Evolutionary conservation across 2,329 filamentous ascomycete genomes (phyloP), one percentile per base, ranked within the genome.

Genomic region (Pseudocercospora cruenta): DNA sequence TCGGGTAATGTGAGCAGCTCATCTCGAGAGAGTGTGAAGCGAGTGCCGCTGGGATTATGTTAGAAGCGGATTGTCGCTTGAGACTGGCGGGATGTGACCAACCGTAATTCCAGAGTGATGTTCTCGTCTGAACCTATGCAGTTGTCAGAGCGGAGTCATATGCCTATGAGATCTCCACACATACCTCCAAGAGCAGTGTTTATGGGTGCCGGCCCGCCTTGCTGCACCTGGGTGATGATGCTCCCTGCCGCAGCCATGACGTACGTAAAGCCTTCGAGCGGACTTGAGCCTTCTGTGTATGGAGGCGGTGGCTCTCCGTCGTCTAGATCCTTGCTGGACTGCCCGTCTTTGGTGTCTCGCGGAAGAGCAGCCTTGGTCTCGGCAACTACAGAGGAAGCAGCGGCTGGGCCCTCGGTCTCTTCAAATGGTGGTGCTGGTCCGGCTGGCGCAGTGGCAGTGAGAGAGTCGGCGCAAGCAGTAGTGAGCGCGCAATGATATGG

Each of bases 211-310:
- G 87, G 85, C 59, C 91, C 94, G 71, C 91, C 91, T 82, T 99
- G 95, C 79, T 96, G 94, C 74, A 99, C 95, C 84, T 99, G 95
- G 81, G 95, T 99, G 83, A 99, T 96, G 78, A 99, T 97, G 87
- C 95, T 98, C 85, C 94, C 94, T 82, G 94, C 94, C 79, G 93
- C 92, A 82, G 95, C 94, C 95, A 99, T 99, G 79, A 97, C 88
- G 87, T 96, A 99, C 74, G 91, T 90, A 78, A 99, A 99, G 65
- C 93, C 92, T 67, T 91, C 87, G 79, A 99, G 88, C 69, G 95
- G 95, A 83, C 93, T 97, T 68, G 89, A 91, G 75, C 94, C 94
- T 87, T 98, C 94, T 72, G 92, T 93, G 80, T 99, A 99, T 64
- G 95, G 94, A 65, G 95, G 95, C 67, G 95, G 95, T 66, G 94